These are phyloP conservation scores for Raffaelea arxii DNA, from an alignment of 2,329 filamentous ascomycete genomes.

Conservation along the genomic window DNA sequence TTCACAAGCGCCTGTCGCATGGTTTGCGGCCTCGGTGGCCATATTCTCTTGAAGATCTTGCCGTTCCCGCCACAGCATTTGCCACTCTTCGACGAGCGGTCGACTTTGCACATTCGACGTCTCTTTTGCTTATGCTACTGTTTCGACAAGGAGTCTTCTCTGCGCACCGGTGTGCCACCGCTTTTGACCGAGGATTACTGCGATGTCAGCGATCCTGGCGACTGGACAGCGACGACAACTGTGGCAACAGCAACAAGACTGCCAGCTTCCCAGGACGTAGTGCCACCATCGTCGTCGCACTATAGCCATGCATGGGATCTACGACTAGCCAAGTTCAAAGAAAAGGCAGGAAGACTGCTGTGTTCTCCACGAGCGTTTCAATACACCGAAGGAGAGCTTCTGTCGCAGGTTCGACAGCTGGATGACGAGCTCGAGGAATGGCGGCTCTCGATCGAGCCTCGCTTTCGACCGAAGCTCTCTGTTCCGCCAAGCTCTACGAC, in stretches of 20 bases:
- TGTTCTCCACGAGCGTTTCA: not conserved
- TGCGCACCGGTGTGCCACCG: not conserved
- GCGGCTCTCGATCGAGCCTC: not conserved
- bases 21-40: not conserved
- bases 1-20: not conserved
- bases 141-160: not conserved
- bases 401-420: not conserved
- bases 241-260: too few relatives aligned
- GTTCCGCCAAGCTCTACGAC: not conserved
- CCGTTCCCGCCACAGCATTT: not conserved
- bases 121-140: not conserved
- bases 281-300: not conserved
- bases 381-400: not conserved
- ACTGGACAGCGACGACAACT: not conserved
- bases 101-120: not conserved
- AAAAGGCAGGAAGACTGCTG: not conserved
- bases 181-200: not conserved
- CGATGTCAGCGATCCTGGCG: not conserved
- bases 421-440: slow-evolving; percentile 1
- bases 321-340: not conserved
- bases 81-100: not conserved
- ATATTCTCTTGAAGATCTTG: not conserved
- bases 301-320: not conserved
- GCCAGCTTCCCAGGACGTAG: too few relatives aligned
- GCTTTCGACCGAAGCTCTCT: not conserved